phyloP scores from a whole-genome alignment of 75 land plant species.

The Azolla pinnata region DNA sequence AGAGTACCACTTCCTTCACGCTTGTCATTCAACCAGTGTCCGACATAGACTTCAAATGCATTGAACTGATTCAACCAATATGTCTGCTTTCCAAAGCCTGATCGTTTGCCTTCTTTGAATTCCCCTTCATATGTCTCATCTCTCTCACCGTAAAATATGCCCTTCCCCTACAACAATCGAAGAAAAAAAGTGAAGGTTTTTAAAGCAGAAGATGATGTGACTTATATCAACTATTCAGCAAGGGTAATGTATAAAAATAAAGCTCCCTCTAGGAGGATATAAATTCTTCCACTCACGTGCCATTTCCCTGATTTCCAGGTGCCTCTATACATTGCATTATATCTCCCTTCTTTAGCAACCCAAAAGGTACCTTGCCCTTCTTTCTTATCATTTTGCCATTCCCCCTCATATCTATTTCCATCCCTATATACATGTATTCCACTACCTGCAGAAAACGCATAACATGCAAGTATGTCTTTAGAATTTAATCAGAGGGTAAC shows the following conservation, averaged over 20 bases:
- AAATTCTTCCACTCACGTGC: slow-evolving; percentile 17
- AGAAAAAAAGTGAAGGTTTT: too few species aligned
- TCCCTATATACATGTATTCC: slow-evolving; percentile 28
- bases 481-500: too few species aligned
- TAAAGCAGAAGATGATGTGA: too few species aligned
- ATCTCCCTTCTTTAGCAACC: slow-evolving; percentile 11
- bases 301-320: slow-evolving; percentile 23
- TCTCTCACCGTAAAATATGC: slow-evolving; percentile 13
- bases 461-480: too few species aligned
- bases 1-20: slow-evolving; percentile 23
- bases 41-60: slow-evolving; percentile 18
- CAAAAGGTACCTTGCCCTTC: slow-evolving; percentile 34
- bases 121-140: slow-evolving; percentile 30
- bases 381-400: slow-evolving; percentile 23
- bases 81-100: slow-evolving; percentile 23
- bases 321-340: slow-evolving; percentile 20
- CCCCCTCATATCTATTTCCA: slow-evolving; percentile 29
- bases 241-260: background rate
- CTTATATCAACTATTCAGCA: too few species aligned
- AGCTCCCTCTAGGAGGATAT: too few species aligned
- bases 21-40: slow-evolving; percentile 23
- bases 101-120: slow-evolving; percentile 20
- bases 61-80: slow-evolving; percentile 15
- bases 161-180: slow-evolving; percentile 22
- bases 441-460: too few species aligned